Conservation (phyloP, 2,329 filamentous ascomycete species). For the Fusarium nygamai region DNA sequence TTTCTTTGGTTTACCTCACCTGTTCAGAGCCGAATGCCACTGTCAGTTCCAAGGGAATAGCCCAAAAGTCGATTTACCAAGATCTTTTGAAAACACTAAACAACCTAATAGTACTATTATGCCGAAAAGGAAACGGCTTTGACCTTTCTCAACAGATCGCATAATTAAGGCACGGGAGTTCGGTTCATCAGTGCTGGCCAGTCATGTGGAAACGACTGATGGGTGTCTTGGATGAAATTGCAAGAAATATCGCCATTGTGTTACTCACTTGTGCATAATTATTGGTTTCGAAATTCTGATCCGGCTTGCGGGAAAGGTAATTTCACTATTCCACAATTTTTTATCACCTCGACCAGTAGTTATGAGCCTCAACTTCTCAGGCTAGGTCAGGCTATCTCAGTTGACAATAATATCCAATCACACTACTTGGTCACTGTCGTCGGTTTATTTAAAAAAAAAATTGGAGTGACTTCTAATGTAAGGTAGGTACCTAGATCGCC, state of each 20-base stretch:
- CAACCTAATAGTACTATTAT: neutral
- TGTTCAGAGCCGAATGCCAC: conserved; percentile 3
- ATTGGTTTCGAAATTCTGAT: neutral
- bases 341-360: neutral
- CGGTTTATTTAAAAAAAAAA: too few species aligned
- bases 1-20: conserved; percentile 1
- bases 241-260: neutral
- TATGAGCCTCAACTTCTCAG: conserved; percentile 18
- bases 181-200: neutral
- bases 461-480: conserved; percentile 10
- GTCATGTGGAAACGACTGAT: conserved; percentile 6
- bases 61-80: neutral
- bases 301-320: neutral
- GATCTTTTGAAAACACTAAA: neutral
- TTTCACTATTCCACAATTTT: neutral
- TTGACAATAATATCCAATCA: neutral
- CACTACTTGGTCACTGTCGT: neutral
- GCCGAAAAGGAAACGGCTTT: neutral
- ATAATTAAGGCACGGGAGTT: neutral
- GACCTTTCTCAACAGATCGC: neutral
- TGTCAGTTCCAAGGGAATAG: neutral
- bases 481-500: neutral
- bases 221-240: neutral
- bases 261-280: neutral
- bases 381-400: neutral